Evolutionary conservation across 2,329 filamentous ascomycete species (phyloP).

Genomic region (Phaeosphaeria sp.): DNA sequence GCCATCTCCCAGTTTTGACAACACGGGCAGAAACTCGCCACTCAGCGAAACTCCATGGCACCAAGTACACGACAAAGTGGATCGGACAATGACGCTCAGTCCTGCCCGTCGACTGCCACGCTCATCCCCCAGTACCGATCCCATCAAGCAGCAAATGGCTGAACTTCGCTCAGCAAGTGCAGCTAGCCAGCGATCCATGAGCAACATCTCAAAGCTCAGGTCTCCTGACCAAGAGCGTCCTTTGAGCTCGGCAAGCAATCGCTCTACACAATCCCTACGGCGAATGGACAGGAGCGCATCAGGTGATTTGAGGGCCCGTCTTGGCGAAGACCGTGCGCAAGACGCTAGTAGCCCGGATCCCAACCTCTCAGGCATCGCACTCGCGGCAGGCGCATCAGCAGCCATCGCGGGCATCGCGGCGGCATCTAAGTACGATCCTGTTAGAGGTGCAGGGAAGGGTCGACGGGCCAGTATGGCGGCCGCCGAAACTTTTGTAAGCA

Average conservation of each 20-base stretch:
- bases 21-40: slow-evolving; percentile 16
- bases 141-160: slow-evolving; percentile 42
- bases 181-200: slow-evolving; percentile 53
- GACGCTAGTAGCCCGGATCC: slow-evolving; percentile 43
- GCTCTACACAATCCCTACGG: slow-evolving; percentile 73
- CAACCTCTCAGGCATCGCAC: slow-evolving; percentile 39
- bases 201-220: slow-evolving; percentile 49
- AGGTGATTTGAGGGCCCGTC: slow-evolving; percentile 77
- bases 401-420: slow-evolving; percentile 53
- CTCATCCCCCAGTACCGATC: slow-evolving; percentile 43
- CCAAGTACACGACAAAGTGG: slow-evolving; percentile 55
- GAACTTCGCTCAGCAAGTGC: slow-evolving; percentile 49
- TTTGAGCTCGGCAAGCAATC: slow-evolving; percentile 65
- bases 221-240: slow-evolving; percentile 61
- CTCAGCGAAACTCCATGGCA: slow-evolving; percentile 44
- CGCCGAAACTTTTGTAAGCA: slow-evolving; percentile 91
- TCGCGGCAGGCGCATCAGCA: slow-evolving; percentile 45
- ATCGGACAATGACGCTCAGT: slow-evolving; percentile 49
- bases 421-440: slow-evolving; percentile 71
- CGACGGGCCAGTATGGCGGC: slow-evolving; percentile 77
- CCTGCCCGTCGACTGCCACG: slow-evolving; percentile 43
- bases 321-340: slow-evolving; percentile 54
- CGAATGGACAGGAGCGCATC: slow-evolving; percentile 71
- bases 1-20: slow-evolving; percentile 43
- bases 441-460: slow-evolving; percentile 86